Conservation (phyloP, 108 stramenopile genomes). For the Conticribra guillardii region DNA sequence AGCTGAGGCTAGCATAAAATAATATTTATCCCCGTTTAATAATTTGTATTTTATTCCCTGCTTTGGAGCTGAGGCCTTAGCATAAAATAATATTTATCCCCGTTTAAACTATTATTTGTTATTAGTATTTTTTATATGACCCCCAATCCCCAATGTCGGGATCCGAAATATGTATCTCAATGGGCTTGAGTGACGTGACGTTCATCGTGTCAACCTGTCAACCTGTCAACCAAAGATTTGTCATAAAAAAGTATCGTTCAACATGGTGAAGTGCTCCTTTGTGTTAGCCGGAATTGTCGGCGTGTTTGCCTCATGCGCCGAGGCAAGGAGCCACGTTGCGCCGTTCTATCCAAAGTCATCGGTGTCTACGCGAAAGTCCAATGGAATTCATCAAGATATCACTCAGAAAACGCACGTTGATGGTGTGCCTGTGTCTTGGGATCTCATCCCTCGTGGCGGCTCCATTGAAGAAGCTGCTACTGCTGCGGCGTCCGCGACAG, state of each 20-base stretch:
- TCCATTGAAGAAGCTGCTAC: conserved; percentile 20
- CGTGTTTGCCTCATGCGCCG: conserved; percentile 1
- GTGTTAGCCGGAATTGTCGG: conserved; percentile 5
- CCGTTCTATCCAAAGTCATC: conserved; percentile 5
- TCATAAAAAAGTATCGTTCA: neutral
- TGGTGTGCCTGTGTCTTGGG: neutral
- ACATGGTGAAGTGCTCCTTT: conserved; percentile 12
- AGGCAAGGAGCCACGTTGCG: conserved; percentile 18
- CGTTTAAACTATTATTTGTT: no score
- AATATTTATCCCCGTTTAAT: no score
- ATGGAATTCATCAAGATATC: conserved; percentile 6
- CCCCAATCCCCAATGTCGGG: no score
- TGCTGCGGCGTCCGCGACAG: conserved; percentile 14
- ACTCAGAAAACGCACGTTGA: neutral
- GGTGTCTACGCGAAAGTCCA: neutral
- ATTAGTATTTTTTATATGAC: no score
- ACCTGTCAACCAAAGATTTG: neutral
- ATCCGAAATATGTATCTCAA: no score
- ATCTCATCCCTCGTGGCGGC: conserved; percentile 35
- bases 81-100: no score
- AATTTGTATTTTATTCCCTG: no score
- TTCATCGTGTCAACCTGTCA: no score
- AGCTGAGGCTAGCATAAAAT: no score
- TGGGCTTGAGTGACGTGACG: no score
- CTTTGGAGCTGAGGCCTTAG: no score